Base-by-base conservation (phyloP, 768 basidiomycete genomes). In the Nidula microcarpa region DNA sequence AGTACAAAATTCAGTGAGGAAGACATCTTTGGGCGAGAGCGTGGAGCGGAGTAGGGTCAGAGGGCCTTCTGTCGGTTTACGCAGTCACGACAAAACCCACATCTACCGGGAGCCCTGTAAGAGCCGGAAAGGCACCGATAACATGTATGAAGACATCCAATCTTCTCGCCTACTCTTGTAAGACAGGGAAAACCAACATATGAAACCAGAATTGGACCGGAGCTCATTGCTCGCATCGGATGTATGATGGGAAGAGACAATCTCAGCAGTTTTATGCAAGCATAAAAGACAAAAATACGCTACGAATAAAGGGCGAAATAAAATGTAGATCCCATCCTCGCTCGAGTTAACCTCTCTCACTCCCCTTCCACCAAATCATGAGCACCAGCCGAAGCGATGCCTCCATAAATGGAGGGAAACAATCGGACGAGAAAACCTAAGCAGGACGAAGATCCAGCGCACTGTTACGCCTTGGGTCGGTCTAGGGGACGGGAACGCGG, bases 401-500 rank as follows among this genome's bases (percentile, higher is more conserved):
- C 82, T 89, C 86, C 74, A 54, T 55, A 57, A 73, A 68, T 70
- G 65, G 74, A 66, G 73, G 61, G 65, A 69, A 69, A 58, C 74
- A 74, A 76, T 73, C 67, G 72, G 76, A 59, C 74, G 69, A 78
- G 67, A 62, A 60, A 62, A 55, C 60, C 60, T 55, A 55, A 68
- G 58, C 64, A 57, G 61, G 58, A 53, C 62, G 23, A 68, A 62
- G 58, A 68, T 46, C 72, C 72, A 60, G 65, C 61, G 58, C 66
- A 62, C 51, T 35, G 61, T 34, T 55, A 66, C 66, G 67, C 73
- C 70, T 73, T 52, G 69, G 68, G 53, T 83, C 63, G 56, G 37
- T 91, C 80, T 90, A 77, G 88, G 79, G 82, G 86, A 91, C 89
- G 87, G 89, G 89, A 91, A 93, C 91, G 91, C 91, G 91, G 87